Base-by-base conservation (phyloP, 148 eudicot genomes). In the Pouteria glomerata region DNA sequence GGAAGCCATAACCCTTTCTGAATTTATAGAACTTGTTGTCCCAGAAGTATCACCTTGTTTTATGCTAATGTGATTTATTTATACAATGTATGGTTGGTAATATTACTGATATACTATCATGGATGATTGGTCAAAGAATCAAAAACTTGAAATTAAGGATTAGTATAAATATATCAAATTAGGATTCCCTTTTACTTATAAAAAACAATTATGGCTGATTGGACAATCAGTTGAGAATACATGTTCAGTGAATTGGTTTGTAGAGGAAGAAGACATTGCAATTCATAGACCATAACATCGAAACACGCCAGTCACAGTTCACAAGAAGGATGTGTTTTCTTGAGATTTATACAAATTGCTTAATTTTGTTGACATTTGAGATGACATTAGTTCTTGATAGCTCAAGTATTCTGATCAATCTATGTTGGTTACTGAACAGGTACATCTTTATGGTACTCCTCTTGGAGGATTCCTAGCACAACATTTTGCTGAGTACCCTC, bases 391-490 rank as follows among this genome's bases (percentile, higher is more conserved):
- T n/a, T n/a, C n/a, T 21, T 41, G 47, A 77, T 48, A 60, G 30
- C 55, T 33, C 56, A 60, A 60, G 60, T 70, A 52, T 10, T 63
- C 68, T 27, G 39, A 63, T 41, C 16, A 41, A 58, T 47, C 63
- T 57, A 62, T 86, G 59, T 61, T 37, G n/a, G n/a, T n/a, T n/a
- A n/a, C n/a, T n/a, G 72, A 44, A 69, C 83, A 95, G 99, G 84
- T 95, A 74, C 99, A 95, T 84, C 86, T 95, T 39, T 95, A 91
- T 78, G 99, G 99, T 29, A 88, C 99, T 59, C 84, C 96, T 19
- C 97, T 95, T 68, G 99, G 99, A 71, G 99, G 99, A 50, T 92
- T 95, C 80, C 73, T 95, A 74, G 99, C 96, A 52, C 99, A 91
- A 82, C 85, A 91, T 45, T 95, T 91, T 81, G 96, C 96, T 74